A percentile compares a stretch with the other conserved stretches of the same genome.
These are phyloP conservation scores for Mortierella polycephala DNA, from an alignment of 371 early-diverging fungal species.

Conservation along the genomic window DNA sequence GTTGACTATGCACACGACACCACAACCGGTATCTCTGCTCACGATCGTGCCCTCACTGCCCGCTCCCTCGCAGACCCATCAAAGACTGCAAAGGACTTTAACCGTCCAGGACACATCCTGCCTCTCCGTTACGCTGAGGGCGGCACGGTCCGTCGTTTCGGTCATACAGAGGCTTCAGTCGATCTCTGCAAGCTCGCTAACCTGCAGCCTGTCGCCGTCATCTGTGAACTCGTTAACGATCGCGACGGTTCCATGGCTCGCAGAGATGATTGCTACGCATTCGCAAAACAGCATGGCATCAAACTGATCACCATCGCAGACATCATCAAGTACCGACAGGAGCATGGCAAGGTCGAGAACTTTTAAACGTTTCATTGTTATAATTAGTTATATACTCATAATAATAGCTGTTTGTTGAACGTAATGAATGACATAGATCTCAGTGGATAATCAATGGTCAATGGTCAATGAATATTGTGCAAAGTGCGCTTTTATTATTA, in stretches of 20 bases:
- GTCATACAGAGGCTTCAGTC: slow-evolving; percentile 95
- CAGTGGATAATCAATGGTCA: too few species aligned
- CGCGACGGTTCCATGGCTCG: slow-evolving; percentile 92
- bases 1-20: slow-evolving; percentile 87
- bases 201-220: slow-evolving; percentile 84
- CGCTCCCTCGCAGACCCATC: slow-evolving; percentile 79
- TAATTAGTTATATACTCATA: too few species aligned
- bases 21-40: slow-evolving; percentile 95
- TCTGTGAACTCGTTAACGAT: slow-evolving; percentile 93
- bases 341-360: slow-evolving; percentile 40
- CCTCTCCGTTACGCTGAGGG: slow-evolving; percentile 86
- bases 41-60: slow-evolving; percentile 88
- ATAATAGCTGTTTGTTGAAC: too few species aligned
- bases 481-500: too few species aligned
- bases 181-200: slow-evolving; percentile 91
- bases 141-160: slow-evolving; percentile 85
- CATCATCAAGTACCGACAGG: slow-evolving; percentile 74
- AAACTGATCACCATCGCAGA: slow-evolving; percentile 92
- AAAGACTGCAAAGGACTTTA: slow-evolving; percentile 72
- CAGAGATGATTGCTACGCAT: slow-evolving; percentile 87
- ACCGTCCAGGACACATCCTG: slow-evolving; percentile 94
- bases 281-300: slow-evolving; percentile 85
- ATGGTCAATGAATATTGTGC: too few species aligned
- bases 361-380: slow-evolving; percentile 10
- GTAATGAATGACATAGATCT: too few species aligned